Conservation (phyloP, 2,329 filamentous ascomycete species). For the Mariannaea elegans region DNA sequence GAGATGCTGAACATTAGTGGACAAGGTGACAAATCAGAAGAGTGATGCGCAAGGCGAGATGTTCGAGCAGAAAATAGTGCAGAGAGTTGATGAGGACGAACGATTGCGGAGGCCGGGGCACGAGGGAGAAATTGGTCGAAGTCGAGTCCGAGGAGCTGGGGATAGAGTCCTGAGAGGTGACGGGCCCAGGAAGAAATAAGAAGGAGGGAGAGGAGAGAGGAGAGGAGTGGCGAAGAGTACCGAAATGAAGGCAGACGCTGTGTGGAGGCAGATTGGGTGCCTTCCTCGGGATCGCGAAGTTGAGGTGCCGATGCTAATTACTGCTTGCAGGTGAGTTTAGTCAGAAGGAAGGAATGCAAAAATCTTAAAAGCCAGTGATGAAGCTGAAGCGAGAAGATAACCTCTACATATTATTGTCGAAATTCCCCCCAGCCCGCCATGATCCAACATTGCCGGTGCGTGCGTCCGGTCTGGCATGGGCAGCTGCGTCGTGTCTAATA, state of each 20-base stretch:
- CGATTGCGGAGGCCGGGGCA: background rate
- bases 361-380: too few relatives aligned
- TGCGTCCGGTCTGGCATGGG: conserved; percentile 19
- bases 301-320: background rate
- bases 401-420: conserved; percentile 19
- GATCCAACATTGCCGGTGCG: conserved; percentile 14
- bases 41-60: conserved; percentile 3
- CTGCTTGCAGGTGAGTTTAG: background rate
- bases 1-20: conserved; percentile 17
- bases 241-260: background rate
- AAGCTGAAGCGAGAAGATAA: conserved; percentile 2
- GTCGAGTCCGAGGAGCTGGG: background rate
- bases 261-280: background rate
- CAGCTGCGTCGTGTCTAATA: conserved; percentile 9
- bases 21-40: conserved; percentile 4
- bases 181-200: background rate
- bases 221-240: background rate
- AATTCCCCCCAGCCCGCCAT: conserved; percentile 3
- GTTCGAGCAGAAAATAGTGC: background rate
- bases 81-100: background rate
- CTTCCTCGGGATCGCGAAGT: background rate
- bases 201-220: background rate
- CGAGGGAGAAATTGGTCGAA: background rate
- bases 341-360: background rate
- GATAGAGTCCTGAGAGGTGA: conserved; percentile 8